These are phyloP conservation scores for Dionaea muscipula DNA, from an alignment of 179 eudicot genomes.

Conservation along the genomic window DNA sequence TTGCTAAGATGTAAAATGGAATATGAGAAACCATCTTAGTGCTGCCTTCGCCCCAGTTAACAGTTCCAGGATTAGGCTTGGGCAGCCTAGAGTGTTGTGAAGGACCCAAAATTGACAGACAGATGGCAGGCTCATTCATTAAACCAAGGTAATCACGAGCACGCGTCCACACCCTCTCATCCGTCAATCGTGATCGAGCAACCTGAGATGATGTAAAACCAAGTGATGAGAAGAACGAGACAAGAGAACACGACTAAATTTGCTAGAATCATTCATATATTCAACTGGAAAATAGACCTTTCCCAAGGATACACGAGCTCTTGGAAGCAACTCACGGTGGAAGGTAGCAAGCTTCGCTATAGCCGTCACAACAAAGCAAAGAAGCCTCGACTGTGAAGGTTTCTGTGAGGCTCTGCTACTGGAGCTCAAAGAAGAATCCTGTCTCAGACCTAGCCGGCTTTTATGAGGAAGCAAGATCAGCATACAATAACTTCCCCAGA, in stretches of 20 bases:
- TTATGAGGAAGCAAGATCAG: slow-evolving; percentile 18
- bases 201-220: slow-evolving; percentile 42
- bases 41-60: slow-evolving; percentile 70
- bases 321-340: slow-evolving; percentile 84
- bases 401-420: slow-evolving; percentile 38
- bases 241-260: background rate
- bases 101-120: slow-evolving; percentile 79
- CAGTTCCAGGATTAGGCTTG: slow-evolving; percentile 55
- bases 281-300: slow-evolving; percentile 40
- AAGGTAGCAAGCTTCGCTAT: slow-evolving; percentile 92
- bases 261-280: background rate
- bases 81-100: slow-evolving; percentile 39
- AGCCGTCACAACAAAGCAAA: slow-evolving; percentile 93
- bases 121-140: slow-evolving; percentile 88
- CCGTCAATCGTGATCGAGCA: slow-evolving; percentile 77
- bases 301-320: slow-evolving; percentile 85
- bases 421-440: slow-evolving; percentile 40
- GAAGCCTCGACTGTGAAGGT: slow-evolving; percentile 72
- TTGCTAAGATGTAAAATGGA: slow-evolving; percentile 75
- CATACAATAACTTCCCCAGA: slow-evolving; percentile 5
- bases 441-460: slow-evolving; percentile 73
- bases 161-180: slow-evolving; percentile 76
- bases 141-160: slow-evolving; percentile 89
- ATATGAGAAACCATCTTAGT: slow-evolving; percentile 67
- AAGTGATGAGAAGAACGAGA: background rate